Base-by-base conservation (phyloP, 1,139 yeast species). In the Hansenula lynferdii region DNA sequence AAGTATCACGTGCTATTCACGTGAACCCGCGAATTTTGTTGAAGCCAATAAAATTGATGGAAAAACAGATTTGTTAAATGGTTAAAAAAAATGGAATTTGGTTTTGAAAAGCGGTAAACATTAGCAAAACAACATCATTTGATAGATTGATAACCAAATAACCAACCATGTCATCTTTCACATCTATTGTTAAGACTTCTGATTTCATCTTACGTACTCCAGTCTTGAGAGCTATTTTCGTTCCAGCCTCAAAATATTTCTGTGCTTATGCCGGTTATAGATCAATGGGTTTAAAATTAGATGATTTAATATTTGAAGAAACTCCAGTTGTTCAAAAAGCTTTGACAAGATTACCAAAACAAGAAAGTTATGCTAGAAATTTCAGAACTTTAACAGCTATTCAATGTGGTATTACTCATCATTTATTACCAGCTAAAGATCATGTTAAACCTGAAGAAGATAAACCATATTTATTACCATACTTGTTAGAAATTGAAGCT, bases 371-470 rank as follows among this genome's bases (percentile, higher is more conserved):
- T 65, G 87, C 95, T 50, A 86, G 98, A 72, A 84, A 83, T 61
- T 92, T 71, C 78, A 85, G 98, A 74, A 75, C 85, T 49, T 73
- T 92, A 50, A 85, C 94, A 52, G 97, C 97, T 47, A 89, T 84
- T 61, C 98, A 92, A 70, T 76, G 79, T 48, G 76, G 94, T 38
- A 72, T 90, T 51, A 73, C 94, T 39, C 95, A 87, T 64, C 90
- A 85, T 59, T 68, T 92, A 47, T 75, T 92, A 57, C 96, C 97
- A 21, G n/a, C 12, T 53, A 72, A 79, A 52, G 75, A 75, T 59
- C 83, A 92, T 67, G 85, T 85, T 48, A 78, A 80, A 61, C 78
- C 90, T 28, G 86, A 80, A 60, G 90, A 90, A 56, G 98, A 92
- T 69, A 72, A 71, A 44, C 83, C 87, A 54, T 89, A 86, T 68